Evolutionary conservation across 352 stramenopile genomes (phyloP).

Genomic region (Globisporangium recalcitrans): DNA sequence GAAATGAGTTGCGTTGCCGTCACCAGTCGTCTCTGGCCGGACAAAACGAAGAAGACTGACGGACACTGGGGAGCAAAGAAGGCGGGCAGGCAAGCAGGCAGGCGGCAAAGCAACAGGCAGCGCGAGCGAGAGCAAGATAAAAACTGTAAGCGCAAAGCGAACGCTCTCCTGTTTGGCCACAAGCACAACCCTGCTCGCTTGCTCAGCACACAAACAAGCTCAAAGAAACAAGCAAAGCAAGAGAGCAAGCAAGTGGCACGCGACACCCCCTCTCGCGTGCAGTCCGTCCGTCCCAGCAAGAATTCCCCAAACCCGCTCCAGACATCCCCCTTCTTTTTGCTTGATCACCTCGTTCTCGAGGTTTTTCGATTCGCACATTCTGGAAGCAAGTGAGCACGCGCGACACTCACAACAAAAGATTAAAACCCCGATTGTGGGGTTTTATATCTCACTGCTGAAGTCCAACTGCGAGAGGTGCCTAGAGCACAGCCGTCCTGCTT

Average conservation of each 20-base stretch:
- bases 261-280: conserved; percentile 9
- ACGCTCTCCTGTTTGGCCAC: not conserved
- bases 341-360: conserved; percentile 1
- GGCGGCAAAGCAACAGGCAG: conserved; percentile 1
- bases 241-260: not conserved
- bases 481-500: conserved; percentile 9
- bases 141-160: conserved; percentile 24
- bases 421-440: conserved; percentile 9
- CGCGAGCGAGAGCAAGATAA: conserved; percentile 17
- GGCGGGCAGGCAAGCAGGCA: not conserved
- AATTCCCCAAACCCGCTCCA: conserved; percentile 5
- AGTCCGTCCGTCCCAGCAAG: conserved; percentile 8
- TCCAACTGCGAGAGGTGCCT: conserved; percentile 1
- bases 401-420: not conserved
- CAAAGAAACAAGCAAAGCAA: not conserved
- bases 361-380: conserved; percentile 8
- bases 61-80: not conserved
- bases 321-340: not conserved
- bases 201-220: not conserved
- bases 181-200: not conserved
- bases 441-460: not conserved
- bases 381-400: not conserved
- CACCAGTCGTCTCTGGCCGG: conserved; percentile 16
- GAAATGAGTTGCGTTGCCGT: conserved; percentile 17
- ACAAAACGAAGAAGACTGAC: not conserved